Conservation (phyloP, 129 eudicot species). For the Logfia minima region DNA sequence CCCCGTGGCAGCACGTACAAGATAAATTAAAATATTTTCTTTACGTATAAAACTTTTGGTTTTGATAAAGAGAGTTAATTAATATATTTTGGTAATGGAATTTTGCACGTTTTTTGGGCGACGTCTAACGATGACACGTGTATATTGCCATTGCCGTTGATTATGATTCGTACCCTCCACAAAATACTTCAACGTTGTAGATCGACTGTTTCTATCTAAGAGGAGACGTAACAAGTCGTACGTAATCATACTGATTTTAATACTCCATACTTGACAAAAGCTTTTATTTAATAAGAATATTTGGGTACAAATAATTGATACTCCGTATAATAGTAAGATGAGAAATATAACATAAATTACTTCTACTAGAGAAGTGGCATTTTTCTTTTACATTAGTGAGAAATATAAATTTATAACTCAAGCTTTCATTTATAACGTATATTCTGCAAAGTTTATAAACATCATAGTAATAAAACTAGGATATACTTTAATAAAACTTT, state of each 20-base stretch:
- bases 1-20: constrained; percentile 54
- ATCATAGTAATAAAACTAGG: too few relatives aligned
- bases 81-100: background rate
- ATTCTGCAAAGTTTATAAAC: too few relatives aligned
- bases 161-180: background rate
- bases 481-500: too few relatives aligned
- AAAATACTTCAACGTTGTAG: background rate
- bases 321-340: too few relatives aligned
- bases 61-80: constrained; percentile 4
- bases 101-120: constrained; percentile 18
- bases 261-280: too few relatives aligned
- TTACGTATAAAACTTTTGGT: constrained; percentile 22
- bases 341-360: too few relatives aligned
- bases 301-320: too few relatives aligned
- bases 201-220: background rate
- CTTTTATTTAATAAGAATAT: too few relatives aligned
- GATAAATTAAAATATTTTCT: constrained; percentile 31
- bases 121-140: background rate
- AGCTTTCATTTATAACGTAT: too few relatives aligned
- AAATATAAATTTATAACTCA: too few relatives aligned
- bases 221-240: background rate
- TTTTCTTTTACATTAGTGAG: too few relatives aligned
- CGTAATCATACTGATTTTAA: background rate
- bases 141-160: background rate
- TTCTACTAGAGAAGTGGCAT: too few relatives aligned